phyloP scores from a whole-genome alignment of 345 rosid genomes.

The Rhizophora mangle region DNA sequence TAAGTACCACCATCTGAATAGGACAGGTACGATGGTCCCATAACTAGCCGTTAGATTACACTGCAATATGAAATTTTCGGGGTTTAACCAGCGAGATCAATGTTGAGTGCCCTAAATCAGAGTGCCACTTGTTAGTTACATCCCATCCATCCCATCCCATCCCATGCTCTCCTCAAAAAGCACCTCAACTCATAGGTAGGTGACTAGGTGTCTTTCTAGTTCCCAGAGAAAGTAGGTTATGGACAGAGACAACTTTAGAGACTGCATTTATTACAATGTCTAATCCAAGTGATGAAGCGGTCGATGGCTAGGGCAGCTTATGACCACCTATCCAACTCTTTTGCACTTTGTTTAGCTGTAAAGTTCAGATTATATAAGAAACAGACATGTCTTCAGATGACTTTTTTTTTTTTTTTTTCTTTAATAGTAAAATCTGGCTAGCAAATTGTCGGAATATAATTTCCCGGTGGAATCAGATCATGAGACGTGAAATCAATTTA shows the following conservation, averaged over 20 bases:
- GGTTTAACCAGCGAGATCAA: neutral
- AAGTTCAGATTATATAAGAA: too few relatives aligned
- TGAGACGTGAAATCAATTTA: too few relatives aligned
- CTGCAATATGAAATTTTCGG: neutral
- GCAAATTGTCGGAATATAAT: too few relatives aligned
- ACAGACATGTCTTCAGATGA: too few relatives aligned
- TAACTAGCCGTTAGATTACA: neutral
- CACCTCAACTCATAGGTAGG: neutral
- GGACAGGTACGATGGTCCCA: slow-evolving; percentile 21
- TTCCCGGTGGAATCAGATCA: too few relatives aligned
- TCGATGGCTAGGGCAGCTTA: neutral
- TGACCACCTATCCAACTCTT: too few relatives aligned
- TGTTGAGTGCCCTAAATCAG: slow-evolving; percentile 8
- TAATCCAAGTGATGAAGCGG: neutral
- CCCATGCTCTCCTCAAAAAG: slow-evolving; percentile 10
- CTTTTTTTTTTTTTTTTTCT: too few relatives aligned
- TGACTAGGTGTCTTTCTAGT: neutral
- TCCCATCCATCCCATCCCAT: neutral
- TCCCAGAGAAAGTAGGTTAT: neutral
- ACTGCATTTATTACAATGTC: neutral
- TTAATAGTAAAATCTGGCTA: too few relatives aligned
- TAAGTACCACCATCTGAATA: slow-evolving; percentile 22
- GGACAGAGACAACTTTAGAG: slow-evolving; percentile 6
- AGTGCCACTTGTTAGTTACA: slow-evolving; percentile 2
- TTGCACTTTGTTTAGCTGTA: too few relatives aligned